A percentile compares a stretch with the other conserved stretches of the same genome.
Conservation (phyloP, 2,329 filamentous ascomycete species). For the Scopulariopsis brevicaulis region DNA sequence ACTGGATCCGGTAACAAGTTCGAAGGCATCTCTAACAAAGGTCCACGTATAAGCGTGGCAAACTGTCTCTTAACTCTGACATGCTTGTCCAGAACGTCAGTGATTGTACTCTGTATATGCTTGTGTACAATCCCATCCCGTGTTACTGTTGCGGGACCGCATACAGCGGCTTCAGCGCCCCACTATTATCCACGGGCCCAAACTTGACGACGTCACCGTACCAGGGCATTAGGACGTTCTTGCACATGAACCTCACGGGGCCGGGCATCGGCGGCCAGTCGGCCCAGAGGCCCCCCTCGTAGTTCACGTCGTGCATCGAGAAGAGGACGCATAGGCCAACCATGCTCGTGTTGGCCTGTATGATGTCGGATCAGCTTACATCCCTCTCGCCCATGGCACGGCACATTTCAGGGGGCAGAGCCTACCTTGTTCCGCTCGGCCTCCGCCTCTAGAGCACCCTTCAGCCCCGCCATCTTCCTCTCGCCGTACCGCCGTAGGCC, state of each 20-base stretch:
- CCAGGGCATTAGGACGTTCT: slow-evolving; percentile 20
- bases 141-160: background rate
- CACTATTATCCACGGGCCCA: slow-evolving; percentile 15
- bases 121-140: too few species aligned
- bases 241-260: slow-evolving; percentile 15
- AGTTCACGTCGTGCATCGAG: slow-evolving; percentile 15
- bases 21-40: too few species aligned
- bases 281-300: slow-evolving; percentile 13
- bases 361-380: background rate
- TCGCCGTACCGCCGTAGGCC: slow-evolving; percentile 17
- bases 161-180: background rate
- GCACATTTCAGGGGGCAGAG: background rate
- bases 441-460: slow-evolving; percentile 9
- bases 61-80: too few species aligned
- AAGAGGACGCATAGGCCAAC: slow-evolving; percentile 4
- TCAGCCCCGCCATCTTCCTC: slow-evolving; percentile 7
- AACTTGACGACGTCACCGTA: slow-evolving; percentile 24
- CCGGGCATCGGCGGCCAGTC: slow-evolving; percentile 16
- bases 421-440: slow-evolving; percentile 8
- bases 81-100: too few species aligned
- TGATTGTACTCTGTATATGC: too few species aligned
- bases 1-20: too few species aligned
- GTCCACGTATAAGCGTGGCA: too few species aligned
- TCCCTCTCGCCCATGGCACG: background rate
- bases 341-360: background rate